These are phyloP conservation scores for Phaeosphaeria sp. DNA, from an alignment of 2,329 filamentous ascomycete genomes.

Conservation along the genomic window DNA sequence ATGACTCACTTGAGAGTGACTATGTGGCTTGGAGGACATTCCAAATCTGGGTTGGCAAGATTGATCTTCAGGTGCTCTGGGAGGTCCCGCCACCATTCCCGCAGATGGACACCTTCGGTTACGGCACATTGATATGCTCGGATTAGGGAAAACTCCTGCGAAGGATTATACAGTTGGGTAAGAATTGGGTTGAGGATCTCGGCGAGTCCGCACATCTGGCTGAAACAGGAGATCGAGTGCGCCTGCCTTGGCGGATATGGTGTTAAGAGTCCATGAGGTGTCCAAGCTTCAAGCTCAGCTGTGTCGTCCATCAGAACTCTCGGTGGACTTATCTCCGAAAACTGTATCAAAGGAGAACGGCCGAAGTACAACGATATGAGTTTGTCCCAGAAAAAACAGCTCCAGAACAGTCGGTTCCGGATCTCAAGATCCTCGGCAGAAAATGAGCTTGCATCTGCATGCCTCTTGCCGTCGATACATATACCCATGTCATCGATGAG, in stretches of 20 bases:
- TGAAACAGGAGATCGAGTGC: conserved; percentile 17
- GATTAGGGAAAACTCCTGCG: not conserved
- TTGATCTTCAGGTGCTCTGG: conserved; percentile 16
- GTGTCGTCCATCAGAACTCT: conserved; percentile 15
- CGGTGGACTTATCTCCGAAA: conserved; percentile 14
- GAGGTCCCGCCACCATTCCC: conserved; percentile 15
- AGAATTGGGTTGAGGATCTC: conserved; percentile 17
- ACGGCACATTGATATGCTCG: conserved; percentile 8
- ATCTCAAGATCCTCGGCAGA: conserved; percentile 18
- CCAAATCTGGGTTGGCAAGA: conserved; percentile 1
- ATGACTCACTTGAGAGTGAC: conserved; percentile 13
- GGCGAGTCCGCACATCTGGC: conserved; percentile 15
- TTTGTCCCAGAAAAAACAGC: conserved; percentile 22
- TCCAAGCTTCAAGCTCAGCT: conserved; percentile 15
- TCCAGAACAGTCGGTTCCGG: conserved; percentile 18
- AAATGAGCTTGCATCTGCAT: conserved; percentile 10
- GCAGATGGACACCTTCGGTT: conserved; percentile 7
- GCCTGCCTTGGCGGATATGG: conserved; percentile 13
- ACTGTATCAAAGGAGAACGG: conserved; percentile 11
- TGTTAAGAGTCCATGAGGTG: conserved; percentile 8
- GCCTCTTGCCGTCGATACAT: conserved; percentile 14
- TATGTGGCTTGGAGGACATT: conserved; percentile 15
- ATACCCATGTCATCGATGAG: conserved; percentile 20
- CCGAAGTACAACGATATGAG: conserved; percentile 18
- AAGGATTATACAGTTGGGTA: conserved; percentile 12